phyloP scores from a whole-genome alignment of 2,329 filamentous ascomycete species.

The Colletotrichum incanum region DNA sequence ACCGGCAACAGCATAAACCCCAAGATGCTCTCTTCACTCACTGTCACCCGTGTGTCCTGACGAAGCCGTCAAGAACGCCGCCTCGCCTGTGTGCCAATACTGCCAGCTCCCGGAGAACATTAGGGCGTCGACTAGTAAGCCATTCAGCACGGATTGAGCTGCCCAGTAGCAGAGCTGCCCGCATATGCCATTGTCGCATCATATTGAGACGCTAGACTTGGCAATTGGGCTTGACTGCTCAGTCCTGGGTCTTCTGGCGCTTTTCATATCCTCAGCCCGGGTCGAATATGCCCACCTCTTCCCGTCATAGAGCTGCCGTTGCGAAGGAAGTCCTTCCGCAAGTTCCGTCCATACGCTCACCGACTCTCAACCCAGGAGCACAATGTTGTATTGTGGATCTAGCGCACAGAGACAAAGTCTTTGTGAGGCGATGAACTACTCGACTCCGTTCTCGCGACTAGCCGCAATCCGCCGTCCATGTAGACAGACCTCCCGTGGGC shows the following conservation, averaged over 20 bases:
- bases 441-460: background rate
- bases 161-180: background rate
- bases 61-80: background rate
- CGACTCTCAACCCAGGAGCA: background rate
- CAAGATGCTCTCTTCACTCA: background rate
- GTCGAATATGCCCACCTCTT: background rate
- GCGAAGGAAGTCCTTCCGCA: background rate
- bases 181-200: background rate
- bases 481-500: conserved; percentile 12
- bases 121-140: background rate
- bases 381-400: background rate
- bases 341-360: background rate
- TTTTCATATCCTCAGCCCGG: background rate
- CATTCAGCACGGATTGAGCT: background rate
- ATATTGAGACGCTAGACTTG: background rate
- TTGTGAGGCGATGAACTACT: background rate
- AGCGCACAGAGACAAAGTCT: background rate
- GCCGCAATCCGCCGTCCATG: background rate
- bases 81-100: background rate
- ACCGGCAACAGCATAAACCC: background rate
- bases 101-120: background rate
- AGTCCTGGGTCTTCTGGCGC: no score
- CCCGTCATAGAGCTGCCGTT: background rate
- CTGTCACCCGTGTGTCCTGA: background rate
- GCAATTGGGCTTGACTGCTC: background rate